phyloP scores from a whole-genome alignment of 1,139 yeast species.

The Blastobotrys serpentis region DNA sequence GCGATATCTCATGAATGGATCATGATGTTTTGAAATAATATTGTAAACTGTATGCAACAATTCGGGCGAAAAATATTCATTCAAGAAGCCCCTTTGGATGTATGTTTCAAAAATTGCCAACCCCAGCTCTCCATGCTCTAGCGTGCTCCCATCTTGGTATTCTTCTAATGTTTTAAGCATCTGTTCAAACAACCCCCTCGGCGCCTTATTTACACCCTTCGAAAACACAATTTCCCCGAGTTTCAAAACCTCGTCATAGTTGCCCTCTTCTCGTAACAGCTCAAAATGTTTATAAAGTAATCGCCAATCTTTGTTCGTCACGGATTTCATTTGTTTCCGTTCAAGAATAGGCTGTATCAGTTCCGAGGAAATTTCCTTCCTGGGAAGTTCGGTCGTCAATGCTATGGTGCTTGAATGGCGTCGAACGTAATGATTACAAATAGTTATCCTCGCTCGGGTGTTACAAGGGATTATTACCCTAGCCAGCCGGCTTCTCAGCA shows the following conservation, averaged over 20 bases:
- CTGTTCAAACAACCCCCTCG: slow-evolving; percentile 11
- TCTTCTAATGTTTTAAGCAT: slow-evolving; percentile 12
- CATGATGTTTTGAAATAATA: slow-evolving; percentile 20
- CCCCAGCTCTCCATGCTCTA: slow-evolving; percentile 18
- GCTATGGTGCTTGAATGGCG: not conserved
- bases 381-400: not conserved
- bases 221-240: slow-evolving; percentile 16
- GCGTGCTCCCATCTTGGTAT: slow-evolving; percentile 15
- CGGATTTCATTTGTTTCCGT: not conserved
- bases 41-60: slow-evolving; percentile 18
- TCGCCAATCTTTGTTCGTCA: slow-evolving; percentile 10
- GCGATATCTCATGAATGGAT: slow-evolving; percentile 19
- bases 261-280: not conserved
- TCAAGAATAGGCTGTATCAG: not conserved
- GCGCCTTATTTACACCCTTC: slow-evolving; percentile 9
- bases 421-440: not conserved
- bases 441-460: not conserved
- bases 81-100: slow-evolving; percentile 16
- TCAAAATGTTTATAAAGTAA: slow-evolving; percentile 10
- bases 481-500: slow-evolving; percentile 1
- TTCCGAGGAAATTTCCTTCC: not conserved
- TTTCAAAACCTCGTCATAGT: slow-evolving; percentile 17
- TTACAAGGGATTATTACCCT: not conserved
- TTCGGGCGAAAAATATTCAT: slow-evolving; percentile 11
- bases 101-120: slow-evolving; percentile 13